Evolutionary conservation across 441 rosid genomes (phyloP).

Genomic region (Adansonia grandidieri): DNA sequence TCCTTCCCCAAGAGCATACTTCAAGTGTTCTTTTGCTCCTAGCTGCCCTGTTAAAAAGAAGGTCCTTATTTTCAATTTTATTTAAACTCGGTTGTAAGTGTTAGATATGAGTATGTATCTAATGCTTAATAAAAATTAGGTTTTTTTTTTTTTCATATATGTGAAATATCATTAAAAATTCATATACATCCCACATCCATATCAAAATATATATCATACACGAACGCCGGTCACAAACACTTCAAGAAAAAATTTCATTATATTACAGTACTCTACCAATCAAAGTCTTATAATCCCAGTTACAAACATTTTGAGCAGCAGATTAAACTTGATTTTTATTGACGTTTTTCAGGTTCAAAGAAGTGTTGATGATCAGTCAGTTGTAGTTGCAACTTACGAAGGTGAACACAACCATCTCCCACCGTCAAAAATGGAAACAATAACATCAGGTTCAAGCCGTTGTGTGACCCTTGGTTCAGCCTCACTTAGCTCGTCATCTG

Average conservation of each 20-base stretch:
- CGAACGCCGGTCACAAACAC: too few relatives aligned
- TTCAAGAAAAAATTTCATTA: too few relatives aligned
- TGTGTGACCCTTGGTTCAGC: constrained; percentile 37
- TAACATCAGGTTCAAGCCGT: constrained; percentile 49
- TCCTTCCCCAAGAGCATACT: constrained; percentile 98
- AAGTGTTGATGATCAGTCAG: constrained; percentile 81
- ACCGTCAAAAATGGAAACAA: constrained; percentile 63
- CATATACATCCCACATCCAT: too few relatives aligned
- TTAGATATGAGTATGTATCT: background rate
- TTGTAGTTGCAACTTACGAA: constrained; percentile 91
- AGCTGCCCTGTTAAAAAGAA: constrained; percentile 96
- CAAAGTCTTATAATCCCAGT: background rate
- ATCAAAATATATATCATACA: too few relatives aligned
- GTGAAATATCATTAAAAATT: too few relatives aligned
- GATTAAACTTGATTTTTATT: background rate
- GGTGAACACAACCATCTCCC: constrained; percentile 96
- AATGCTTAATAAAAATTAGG: too few relatives aligned
- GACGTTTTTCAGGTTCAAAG: constrained; percentile 68
- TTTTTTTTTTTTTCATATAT: too few relatives aligned
- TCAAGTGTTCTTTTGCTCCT: constrained; percentile 96
- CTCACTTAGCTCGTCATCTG: constrained; percentile 40
- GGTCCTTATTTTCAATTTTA: constrained; percentile 21
- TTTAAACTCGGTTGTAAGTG: too few relatives aligned
- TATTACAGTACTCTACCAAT: background rate
- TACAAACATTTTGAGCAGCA: background rate